phyloP scores from a whole-genome alignment of 805 yeast species.

The Hagleromyces aurorensis region DNA sequence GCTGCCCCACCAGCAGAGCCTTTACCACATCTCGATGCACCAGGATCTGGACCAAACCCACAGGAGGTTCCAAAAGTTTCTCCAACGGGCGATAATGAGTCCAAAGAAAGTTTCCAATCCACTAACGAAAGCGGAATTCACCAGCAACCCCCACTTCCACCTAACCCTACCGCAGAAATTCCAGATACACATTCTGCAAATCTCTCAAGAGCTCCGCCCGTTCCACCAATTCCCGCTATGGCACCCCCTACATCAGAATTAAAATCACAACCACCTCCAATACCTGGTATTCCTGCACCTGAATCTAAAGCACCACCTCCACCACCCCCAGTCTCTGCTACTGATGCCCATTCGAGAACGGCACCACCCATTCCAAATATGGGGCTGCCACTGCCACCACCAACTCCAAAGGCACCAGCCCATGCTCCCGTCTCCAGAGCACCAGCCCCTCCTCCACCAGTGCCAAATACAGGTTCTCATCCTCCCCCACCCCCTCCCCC shows the following conservation, averaged over 20 bases:
- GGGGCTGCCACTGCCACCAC: conserved; percentile 10
- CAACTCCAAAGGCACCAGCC: conserved; percentile 3
- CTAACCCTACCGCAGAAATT: conserved; percentile 6
- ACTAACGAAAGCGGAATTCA: too few species aligned
- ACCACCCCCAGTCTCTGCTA: conserved; percentile 14
- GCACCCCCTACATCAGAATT: conserved; percentile 6
- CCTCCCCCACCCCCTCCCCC: conserved; percentile 20
- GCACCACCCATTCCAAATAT: conserved; percentile 4
- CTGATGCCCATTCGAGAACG: conserved; percentile 13
- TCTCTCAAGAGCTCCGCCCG: conserved; percentile 15
- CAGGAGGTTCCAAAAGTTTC: too few species aligned
- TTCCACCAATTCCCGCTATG: conserved; percentile 3
- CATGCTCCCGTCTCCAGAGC: neutral
- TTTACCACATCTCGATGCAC: too few species aligned
- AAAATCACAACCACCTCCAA: conserved; percentile 11
- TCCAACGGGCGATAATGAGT: too few species aligned
- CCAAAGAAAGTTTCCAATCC: too few species aligned
- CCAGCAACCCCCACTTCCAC: conserved; percentile 18
- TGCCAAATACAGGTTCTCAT: conserved; percentile 15
- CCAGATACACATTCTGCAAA: conserved; percentile 12
- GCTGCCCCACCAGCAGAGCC: too few species aligned
- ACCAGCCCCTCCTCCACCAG: conserved; percentile 5
- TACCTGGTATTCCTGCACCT: conserved; percentile 6
- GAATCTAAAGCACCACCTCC: conserved; percentile 5
- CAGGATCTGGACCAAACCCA: too few species aligned